Percentiles rank a stretch among this genome's conserved stretches.
Evolutionary conservation across 2,329 filamentous ascomycete species (phyloP).

Genomic region (Podosphaera aphanis): DNA sequence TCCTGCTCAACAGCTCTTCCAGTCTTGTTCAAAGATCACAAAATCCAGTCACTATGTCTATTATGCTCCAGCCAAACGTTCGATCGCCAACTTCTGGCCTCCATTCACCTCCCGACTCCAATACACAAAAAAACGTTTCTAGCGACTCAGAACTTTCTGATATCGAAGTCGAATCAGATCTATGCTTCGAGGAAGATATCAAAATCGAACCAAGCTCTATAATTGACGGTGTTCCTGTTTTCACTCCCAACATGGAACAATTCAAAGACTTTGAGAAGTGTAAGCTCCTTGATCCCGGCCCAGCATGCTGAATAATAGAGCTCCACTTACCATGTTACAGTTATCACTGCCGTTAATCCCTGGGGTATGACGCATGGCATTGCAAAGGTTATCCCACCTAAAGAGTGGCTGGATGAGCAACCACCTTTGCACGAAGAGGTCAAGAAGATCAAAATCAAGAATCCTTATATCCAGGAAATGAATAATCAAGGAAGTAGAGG

Average conservation of each 20-base stretch:
- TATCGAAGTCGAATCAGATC: conserved; percentile 30
- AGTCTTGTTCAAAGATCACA: not conserved
- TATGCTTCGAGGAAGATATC: conserved; percentile 18
- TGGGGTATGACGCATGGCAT: conserved; percentile 97
- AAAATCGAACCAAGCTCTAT: conserved; percentile 71
- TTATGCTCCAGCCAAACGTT: not conserved
- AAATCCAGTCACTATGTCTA: not conserved
- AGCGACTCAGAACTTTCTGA: conserved; percentile 44
- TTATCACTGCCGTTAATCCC: conserved; percentile 51
- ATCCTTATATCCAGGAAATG: conserved; percentile 96
- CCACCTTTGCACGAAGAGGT: conserved; percentile 62
- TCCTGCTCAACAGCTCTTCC: not conserved
- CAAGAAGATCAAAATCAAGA: conserved; percentile 80
- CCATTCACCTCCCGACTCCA: conserved; percentile 40
- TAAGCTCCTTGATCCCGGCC: conserved; percentile 24
- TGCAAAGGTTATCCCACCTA: conserved; percentile 79
- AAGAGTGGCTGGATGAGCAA: conserved; percentile 73
- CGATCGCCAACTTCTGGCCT: conserved; percentile 14
- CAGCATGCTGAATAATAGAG: not conserved
- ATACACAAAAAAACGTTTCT: conserved; percentile 32
- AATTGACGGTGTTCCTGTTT: conserved; percentile 70
- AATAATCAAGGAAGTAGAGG: conserved; percentile 31
- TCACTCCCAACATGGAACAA: conserved; percentile 85
- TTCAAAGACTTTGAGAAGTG: conserved; percentile 80
- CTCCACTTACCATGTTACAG: conserved; percentile 18